Conservation (phyloP, 1,139 yeast genomes). For the Magnusiomyces ingens region DNA sequence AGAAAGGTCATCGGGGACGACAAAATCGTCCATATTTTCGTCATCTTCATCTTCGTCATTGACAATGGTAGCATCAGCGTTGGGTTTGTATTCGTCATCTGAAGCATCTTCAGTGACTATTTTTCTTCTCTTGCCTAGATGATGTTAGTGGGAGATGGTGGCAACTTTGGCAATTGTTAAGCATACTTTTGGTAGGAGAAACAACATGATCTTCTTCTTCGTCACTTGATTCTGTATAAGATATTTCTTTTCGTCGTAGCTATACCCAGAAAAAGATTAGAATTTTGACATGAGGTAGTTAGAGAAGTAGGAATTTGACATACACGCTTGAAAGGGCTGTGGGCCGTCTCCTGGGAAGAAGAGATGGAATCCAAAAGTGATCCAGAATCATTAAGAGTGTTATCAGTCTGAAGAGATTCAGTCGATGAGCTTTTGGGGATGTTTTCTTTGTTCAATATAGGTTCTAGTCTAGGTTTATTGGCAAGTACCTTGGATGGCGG, state of each 20-base stretch:
- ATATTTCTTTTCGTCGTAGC: constrained; percentile 6
- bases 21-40: constrained; percentile 19
- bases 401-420: too few relatives aligned
- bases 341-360: neutral
- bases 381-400: too few relatives aligned
- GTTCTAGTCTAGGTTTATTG: too few relatives aligned
- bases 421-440: too few relatives aligned
- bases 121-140: constrained; percentile 9
- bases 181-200: constrained; percentile 8
- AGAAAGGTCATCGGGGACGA: constrained; percentile 6
- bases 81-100: constrained; percentile 23
- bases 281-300: neutral
- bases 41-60: constrained; percentile 13
- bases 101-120: constrained; percentile 19
- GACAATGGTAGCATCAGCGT: constrained; percentile 6
- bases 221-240: constrained; percentile 16
- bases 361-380: too few relatives aligned
- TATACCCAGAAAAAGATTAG: neutral
- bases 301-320: neutral
- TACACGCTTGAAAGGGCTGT: constrained; percentile 7
- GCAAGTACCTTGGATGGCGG: too few relatives aligned
- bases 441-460: too few relatives aligned
- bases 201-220: constrained; percentile 10
- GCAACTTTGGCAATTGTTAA: neutral
- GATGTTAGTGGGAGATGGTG: neutral